Evolutionary conservation across 164 flowering plant genomes (phyloP).

Genomic region (Buxus sempervirens): DNA sequence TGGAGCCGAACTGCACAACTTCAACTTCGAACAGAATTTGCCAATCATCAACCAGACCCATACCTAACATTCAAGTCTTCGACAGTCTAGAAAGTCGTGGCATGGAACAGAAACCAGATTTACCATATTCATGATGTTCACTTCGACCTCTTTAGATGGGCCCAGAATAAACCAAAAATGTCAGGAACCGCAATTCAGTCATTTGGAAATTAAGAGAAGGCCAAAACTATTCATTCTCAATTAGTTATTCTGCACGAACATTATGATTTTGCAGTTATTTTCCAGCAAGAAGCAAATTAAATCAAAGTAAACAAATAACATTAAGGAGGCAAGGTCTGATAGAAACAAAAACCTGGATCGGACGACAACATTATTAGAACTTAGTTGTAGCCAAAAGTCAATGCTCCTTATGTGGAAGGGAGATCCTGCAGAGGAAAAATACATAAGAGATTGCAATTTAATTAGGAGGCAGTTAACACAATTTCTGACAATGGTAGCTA

Average conservation of each 20-base stretch:
- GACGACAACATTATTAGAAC: not conserved
- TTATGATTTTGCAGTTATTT: not conserved
- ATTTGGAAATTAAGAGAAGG: not conserved
- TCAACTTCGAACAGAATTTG: too few relatives aligned
- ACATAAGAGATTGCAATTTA: not conserved
- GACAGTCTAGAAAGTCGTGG: not conserved
- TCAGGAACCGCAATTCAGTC: not conserved
- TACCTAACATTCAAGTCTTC: not conserved
- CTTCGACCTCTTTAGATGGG: not conserved
- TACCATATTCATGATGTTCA: not conserved
- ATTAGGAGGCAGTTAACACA: not conserved
- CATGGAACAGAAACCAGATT: not conserved
- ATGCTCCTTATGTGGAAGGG: slow-evolving; percentile 6
- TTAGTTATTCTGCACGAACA: not conserved
- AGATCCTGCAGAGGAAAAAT: slow-evolving; percentile 12
- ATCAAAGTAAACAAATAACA: not conserved
- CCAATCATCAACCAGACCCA: not conserved
- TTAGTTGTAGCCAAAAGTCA: not conserved
- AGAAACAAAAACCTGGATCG: slow-evolving; percentile 9
- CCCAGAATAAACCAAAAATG: not conserved
- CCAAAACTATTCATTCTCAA: not conserved
- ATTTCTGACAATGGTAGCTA: too few relatives aligned
- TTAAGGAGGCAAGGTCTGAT: not conserved
- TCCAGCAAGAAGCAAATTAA: not conserved
- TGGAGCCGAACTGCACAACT: not conserved